phyloP scores from a whole-genome alignment of 1,139 yeast species.

The Ogataea hybrid region DNA sequence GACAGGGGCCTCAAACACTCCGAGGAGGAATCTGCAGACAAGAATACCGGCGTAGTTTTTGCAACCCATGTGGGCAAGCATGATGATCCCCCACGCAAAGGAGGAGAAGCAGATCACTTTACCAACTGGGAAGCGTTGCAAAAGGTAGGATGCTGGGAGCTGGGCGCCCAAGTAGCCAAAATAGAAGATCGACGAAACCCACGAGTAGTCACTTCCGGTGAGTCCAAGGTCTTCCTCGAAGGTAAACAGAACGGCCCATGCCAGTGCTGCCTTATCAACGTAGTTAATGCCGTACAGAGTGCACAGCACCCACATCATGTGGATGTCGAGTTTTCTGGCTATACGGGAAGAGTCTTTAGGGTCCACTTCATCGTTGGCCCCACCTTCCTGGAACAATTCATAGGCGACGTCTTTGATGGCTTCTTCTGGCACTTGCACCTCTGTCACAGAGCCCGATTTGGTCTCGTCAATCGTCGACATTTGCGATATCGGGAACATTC shows the following conservation, averaged over 20 bases:
- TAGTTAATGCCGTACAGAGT: constrained; percentile 27
- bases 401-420: constrained; percentile 6
- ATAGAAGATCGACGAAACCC: constrained; percentile 57
- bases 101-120: constrained; percentile 40
- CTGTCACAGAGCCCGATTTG: background rate
- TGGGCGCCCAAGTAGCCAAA: constrained; percentile 52
- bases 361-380: constrained; percentile 18
- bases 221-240: constrained; percentile 17
- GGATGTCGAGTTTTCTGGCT: constrained; percentile 24
- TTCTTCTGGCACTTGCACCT: background rate
- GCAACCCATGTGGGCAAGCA: constrained; percentile 40
- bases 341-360: constrained; percentile 22
- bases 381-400: constrained; percentile 11
- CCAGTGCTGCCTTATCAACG: constrained; percentile 26
- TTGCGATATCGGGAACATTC: background rate
- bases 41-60: too few species aligned
- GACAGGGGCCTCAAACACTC: too few species aligned
- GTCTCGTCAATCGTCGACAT: background rate
- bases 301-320: constrained; percentile 22
- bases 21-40: too few species aligned
- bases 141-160: constrained; percentile 49
- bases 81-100: constrained; percentile 46
- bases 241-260: constrained; percentile 22
- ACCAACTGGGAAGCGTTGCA: constrained; percentile 48
- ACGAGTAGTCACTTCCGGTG: constrained; percentile 28